Base-by-base conservation (phyloP, 805 yeast genomes). In the Lipomyces yamadae region DNA sequence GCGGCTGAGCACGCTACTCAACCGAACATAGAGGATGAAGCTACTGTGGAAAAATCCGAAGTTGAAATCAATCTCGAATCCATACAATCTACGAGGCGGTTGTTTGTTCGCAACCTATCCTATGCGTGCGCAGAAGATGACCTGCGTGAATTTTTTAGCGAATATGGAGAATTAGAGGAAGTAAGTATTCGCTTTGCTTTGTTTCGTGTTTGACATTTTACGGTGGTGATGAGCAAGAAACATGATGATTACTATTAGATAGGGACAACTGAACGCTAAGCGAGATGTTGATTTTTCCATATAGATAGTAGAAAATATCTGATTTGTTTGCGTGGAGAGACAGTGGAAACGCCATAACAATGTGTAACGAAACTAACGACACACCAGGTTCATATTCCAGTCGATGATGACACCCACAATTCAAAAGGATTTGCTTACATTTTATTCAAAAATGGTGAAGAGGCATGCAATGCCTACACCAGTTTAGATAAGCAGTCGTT, bases 401-500 rank as follows among this genome's bases (percentile, higher is more conserved):
- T 92, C 48, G 98, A 94, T 75, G 88, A 96, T 2, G 85, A 95
- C 79, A 91, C 96, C 0, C 96, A 96, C 10, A 85, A 87, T 72
- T 89, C 97, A 1, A 95, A 95, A 78, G 99, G 99, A 0, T 91
- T 92, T 77, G 97, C 95, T 0, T 93, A 93, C 74, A 83, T 92
- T 11, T 86, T 88, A 75, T 95, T 89, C 75, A 79, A 77, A n/a
- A 81, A 85, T 68, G 82, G 88, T 8, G 83, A 84, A 8, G 88
- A 88, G 75, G 99, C 99, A 0, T 86, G 89, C 0, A 75, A 79
- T 35, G 98, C 98, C 0, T 93, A 82, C 76, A 77, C 83, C 45
- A 84, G 82, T 13, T 81, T 93, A 60, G 99, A 95, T 77, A 92
- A 91, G 74, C 89, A 90, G 74, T 89, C 91, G 76, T 94, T 91